A percentile compares a stretch with the other conserved stretches of the same genome.
Conservation (phyloP, 768 basidiomycete genomes). For the Rhizopogon vinicolor region DNA sequence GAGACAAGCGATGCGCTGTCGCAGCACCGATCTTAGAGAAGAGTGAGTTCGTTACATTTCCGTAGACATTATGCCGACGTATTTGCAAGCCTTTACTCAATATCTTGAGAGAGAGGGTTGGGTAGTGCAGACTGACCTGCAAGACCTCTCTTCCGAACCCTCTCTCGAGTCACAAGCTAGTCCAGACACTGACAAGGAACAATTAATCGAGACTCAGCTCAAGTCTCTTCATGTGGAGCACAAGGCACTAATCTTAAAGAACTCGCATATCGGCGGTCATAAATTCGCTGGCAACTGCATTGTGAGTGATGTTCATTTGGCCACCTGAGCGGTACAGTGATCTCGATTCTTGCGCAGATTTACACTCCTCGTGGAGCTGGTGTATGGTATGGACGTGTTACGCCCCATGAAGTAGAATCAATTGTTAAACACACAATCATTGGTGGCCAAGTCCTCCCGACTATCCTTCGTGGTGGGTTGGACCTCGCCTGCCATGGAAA, state of each 20-base stretch:
- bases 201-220: slow-evolving; percentile 36
- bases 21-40: slow-evolving; percentile 81
- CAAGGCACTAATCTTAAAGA: slow-evolving; percentile 77
- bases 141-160: slow-evolving; percentile 41
- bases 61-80: background rate
- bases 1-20: slow-evolving; percentile 90
- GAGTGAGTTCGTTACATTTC: slow-evolving; percentile 34
- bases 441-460: slow-evolving; percentile 76
- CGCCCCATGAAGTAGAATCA: slow-evolving; percentile 81
- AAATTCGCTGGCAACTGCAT: slow-evolving; percentile 89
- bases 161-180: slow-evolving; percentile 17
- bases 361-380: slow-evolving; percentile 82
- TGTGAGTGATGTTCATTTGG: slow-evolving; percentile 43
- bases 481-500: slow-evolving; percentile 72
- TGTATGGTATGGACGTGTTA: slow-evolving; percentile 93
- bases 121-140: slow-evolving; percentile 71
- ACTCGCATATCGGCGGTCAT: slow-evolving; percentile 92
- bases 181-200: slow-evolving; percentile 46
- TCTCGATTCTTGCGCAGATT: slow-evolving; percentile 44
- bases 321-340: background rate
- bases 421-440: slow-evolving; percentile 88
- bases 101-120: slow-evolving; percentile 65
- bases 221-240: slow-evolving; percentile 48
- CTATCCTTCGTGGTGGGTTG: slow-evolving; percentile 81
- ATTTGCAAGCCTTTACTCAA: slow-evolving; percentile 50